Evolutionary conservation across 2,329 filamentous ascomycete genomes (phyloP).

Genomic region (Macrophomina tecta): DNA sequence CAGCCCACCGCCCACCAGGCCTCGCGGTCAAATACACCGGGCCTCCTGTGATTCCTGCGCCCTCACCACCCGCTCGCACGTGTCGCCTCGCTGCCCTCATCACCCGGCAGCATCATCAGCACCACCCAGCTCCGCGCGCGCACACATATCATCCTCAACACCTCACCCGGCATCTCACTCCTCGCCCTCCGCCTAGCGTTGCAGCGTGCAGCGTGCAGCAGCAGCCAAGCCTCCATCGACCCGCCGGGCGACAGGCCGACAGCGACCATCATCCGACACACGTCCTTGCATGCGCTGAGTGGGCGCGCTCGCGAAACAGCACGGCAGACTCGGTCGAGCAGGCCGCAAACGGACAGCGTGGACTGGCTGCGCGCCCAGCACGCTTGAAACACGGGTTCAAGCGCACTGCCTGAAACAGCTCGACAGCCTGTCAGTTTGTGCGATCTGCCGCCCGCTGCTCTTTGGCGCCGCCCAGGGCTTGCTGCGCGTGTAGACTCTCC

Average conservation of each 20-base stretch:
- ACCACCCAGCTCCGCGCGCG: too few species aligned
- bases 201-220: neutral
- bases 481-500: conserved; percentile 10
- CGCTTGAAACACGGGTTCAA: conserved; percentile 24
- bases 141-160: conserved; percentile 1
- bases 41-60: neutral
- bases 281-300: conserved; percentile 26
- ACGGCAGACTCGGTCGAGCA: conserved; percentile 17
- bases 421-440: conserved; percentile 25
- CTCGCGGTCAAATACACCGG: neutral
- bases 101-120: too few species aligned
- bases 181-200: neutral
- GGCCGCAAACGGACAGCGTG: conserved; percentile 11
- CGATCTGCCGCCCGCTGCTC: conserved; percentile 18
- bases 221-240: conserved; percentile 6
- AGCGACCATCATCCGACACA: conserved; percentile 24
- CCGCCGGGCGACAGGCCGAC: conserved; percentile 7
- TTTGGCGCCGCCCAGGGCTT: conserved; percentile 23
- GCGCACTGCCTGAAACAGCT: conserved; percentile 22
- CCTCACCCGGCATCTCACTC: conserved; percentile 2
- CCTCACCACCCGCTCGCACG: conserved; percentile 1
- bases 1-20: conserved; percentile 13
- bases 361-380: conserved; percentile 13
- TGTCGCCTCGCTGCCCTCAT: neutral
- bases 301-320: conserved; percentile 21